Evolutionary conservation across 495 filamentous ascomycete genomes (phyloP), one percentile per base, ranked within the genome.

Genomic region (Niebla homalea): DNA sequence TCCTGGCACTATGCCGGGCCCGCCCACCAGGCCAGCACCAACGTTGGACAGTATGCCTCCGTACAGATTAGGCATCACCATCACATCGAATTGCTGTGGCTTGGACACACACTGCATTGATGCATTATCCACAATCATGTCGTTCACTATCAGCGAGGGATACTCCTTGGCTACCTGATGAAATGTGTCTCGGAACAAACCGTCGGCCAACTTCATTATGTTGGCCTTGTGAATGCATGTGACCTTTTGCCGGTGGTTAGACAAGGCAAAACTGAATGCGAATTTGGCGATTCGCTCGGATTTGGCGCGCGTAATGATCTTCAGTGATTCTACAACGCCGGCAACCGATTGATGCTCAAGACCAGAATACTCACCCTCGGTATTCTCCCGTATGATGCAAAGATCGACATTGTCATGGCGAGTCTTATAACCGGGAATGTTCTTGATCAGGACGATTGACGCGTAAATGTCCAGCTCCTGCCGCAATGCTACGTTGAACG

Each of bases 21-120:
- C 92, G 65, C 92, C 92, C 60, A 98, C 92, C n/a, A 98, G 84
- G 51, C 92, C 92, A 61, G 92, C 92, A 60, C 88, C 93, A 59
- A 98, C 90, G 77, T 98, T 98, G 68, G 93, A 97, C 51, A 98
- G 74, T 61, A 98, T 98, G 57, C 93, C 93, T 67, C 92, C 92
- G 73, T 98, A 98, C 63, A 98, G 73, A 72, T 98, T 98, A 51
- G 92, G 92, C 92, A 98, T 98, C 64, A 98, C 92, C 86, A 98
- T 86, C 56, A 98, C 92, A 67, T 97, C 93, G 62, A 97, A 97
- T 70, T 98, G 92, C 73, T 98, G 92, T 52, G 92, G 92, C 48
- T 77, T 74, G 46, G 86, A 89, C 49, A 97, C 92, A 69, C 86
- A 89, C 72, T 98, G 93, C 92, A 98, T 97, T 57, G 87, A 94